Base-by-base conservation (phyloP, 768 basidiomycete species). In the Mycena crocata region DNA sequence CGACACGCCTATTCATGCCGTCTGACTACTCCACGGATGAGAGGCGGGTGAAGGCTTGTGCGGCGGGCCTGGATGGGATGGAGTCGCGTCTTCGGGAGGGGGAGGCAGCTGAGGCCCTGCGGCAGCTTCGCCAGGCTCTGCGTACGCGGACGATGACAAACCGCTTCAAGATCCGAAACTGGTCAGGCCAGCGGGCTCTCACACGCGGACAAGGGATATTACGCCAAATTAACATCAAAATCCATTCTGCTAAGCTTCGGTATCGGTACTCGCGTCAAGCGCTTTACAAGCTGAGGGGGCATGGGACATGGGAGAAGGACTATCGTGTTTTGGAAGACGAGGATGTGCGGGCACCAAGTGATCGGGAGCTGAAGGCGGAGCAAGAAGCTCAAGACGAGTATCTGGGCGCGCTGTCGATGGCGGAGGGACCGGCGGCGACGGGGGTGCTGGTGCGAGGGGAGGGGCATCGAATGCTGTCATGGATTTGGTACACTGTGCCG, bases 211-310 rank as follows among this genome's bases (percentile, higher is more conserved):
- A 56, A 30, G 55, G 9, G 39, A 19, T 56, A 14, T 24, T 56
- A 14, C 37, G 40, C 1, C 55, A 56, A 31, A n/a, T 42, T 24
- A 28, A 31, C 7, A 28, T 52, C 10, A 9, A 21, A 31, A 35
- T 52, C 12, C 50, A 52, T 21, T 32, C 32, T 10, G 50, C 50
- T 7, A 52, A 52, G 32, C 50, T 52, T 30, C 30, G 50, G 21
- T 57, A 57, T 26, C 44, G 56, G 5, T 57, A 57, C 31, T 24
- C 56, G 31, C 40, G 42, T 1, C 30, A 57, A 14, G 42, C 42
- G 13, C 26, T 57, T 30, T 13, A 5, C 28, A 32, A 31, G 5
- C 30, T 57, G 56, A 34, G 50, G 30, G 50, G 50, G 19, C 28
- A 52, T 35, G 50, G 50, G 30, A 13, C 30, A 5, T 52, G 50